A percentile compares a stretch with the other conserved stretches of the same genome.
phyloP scores from a whole-genome alignment of 495 filamentous ascomycete genomes.

The Rostrohypoxylon terebratum region DNA sequence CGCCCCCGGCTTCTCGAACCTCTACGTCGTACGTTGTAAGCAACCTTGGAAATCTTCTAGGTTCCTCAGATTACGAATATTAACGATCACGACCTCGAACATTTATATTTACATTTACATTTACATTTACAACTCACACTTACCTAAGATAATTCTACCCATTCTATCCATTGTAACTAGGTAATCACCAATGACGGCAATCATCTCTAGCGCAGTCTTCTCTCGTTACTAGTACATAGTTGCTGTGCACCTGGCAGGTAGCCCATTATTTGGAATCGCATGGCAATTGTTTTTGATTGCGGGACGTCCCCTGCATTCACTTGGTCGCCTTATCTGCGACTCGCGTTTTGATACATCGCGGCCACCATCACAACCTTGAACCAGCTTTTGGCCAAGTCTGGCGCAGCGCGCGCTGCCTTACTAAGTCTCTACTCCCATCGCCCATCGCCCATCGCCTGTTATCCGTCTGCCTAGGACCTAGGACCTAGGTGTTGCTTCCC shows the following conservation, averaged over 20 bases:
- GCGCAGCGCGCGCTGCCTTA: slow-evolving; percentile 29
- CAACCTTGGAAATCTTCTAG: slow-evolving; percentile 11
- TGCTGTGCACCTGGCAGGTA: too few species aligned
- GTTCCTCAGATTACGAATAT: not conserved
- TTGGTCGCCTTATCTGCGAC: slow-evolving; percentile 30
- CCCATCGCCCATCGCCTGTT: slow-evolving; percentile 3
- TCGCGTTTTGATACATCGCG: slow-evolving; percentile 34
- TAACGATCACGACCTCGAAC: too few species aligned
- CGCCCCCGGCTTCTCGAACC: too few species aligned
- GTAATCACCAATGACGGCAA: not conserved
- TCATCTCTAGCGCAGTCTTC: not conserved
- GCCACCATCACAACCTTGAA: slow-evolving; percentile 17
- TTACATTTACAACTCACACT: not conserved
- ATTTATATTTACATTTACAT: not conserved
- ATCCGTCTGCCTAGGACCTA: slow-evolving; percentile 27
- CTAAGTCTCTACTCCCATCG: slow-evolving; percentile 20
- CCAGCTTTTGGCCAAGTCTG: slow-evolving; percentile 28
- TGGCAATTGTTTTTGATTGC: slow-evolving; percentile 12
- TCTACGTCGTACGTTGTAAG: too few species aligned
- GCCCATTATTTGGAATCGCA: slow-evolving; percentile 8
- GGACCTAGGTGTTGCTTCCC: not conserved
- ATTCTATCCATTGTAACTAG: not conserved
- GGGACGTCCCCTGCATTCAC: not conserved
- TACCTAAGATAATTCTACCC: not conserved
- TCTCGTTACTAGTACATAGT: not conserved